Conservation (phyloP, 2,329 filamentous ascomycete species). For the Colletotrichum lindemuthianum region DNA sequence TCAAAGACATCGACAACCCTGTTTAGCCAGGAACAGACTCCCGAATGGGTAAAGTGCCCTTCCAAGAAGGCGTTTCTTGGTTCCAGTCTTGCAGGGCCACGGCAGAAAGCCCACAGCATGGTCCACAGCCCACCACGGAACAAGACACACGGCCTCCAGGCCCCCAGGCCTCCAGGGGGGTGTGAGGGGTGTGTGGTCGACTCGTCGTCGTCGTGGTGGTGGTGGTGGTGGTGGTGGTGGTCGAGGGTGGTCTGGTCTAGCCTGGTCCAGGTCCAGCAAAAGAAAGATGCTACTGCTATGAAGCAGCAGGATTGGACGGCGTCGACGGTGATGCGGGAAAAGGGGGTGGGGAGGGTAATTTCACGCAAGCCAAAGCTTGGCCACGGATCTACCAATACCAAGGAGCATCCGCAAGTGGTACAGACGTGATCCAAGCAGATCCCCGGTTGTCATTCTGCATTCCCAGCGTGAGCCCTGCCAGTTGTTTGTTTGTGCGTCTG, state of each 20-base stretch:
- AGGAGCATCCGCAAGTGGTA: neutral
- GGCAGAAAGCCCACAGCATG: no score
- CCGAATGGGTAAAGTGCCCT: constrained; percentile 21
- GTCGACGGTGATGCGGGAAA: constrained; percentile 30
- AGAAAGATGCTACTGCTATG: neutral
- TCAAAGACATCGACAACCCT: constrained; percentile 7
- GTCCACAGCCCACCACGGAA: no score
- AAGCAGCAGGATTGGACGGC: constrained; percentile 26
- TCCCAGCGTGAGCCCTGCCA: constrained; percentile 1
- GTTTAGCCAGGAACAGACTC: constrained; percentile 31
- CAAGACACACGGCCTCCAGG: no score
- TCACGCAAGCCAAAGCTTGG: constrained; percentile 33
- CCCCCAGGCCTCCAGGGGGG: no score
- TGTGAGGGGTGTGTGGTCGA: no score
- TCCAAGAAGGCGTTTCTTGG: no score
- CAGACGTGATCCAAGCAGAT: constrained; percentile 16
- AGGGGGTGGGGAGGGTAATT: constrained; percentile 35
- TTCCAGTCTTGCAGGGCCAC: no score
- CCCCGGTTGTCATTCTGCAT: neutral
- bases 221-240: constrained; percentile 22
- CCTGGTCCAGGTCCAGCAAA: neutral
- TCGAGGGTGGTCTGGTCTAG: constrained; percentile 12
- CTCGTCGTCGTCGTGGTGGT: no score
- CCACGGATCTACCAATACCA: constrained; percentile 3
- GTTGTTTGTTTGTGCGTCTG: neutral